Evolutionary conservation across 768 basidiomycete species (phyloP), one percentile per base, ranked within the genome.

Genomic region (Lactarius hatsudake): DNA sequence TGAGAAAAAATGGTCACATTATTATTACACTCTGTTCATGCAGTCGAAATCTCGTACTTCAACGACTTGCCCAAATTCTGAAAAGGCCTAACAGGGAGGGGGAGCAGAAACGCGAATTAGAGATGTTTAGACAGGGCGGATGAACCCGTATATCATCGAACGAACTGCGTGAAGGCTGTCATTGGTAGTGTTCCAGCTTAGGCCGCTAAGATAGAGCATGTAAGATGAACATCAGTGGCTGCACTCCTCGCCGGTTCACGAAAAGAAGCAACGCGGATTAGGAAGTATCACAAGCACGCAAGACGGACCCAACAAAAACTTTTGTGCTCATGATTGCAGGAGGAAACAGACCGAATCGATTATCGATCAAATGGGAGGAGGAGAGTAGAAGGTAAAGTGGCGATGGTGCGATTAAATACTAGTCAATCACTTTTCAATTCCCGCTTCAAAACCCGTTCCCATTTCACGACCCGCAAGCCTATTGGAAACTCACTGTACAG

Each of bases 111-210:
- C 82, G 74, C 79, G 77, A 76, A 71, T 72, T 36, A 59, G 38
- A 40, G 38, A 15, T 15, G 15, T 40, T 40, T 40, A 17, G 2
- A 40, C 67, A 18, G 20, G 9, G 62, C 59, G 62, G 66, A 34
- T 51, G 75, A 65, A 75, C 71, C 71, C 76, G 76, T 78, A 75
- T 80, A 77, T 79, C 79, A 77, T 79, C 79, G 84, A 73, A 91
- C 91, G 88, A 84, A 94, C 94, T 82, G 86, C 79, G 78, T 88
- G 88, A 73, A 97, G 85, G 67, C 85, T 86, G 55, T 96, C 94
- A 86, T 96, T 94, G 77, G 87, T 95, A 78, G 95, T 96, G 82
- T 89, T 90, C 92, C 92, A 93, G 85, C 90, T 92, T 83, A 93
- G 83, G 87, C 92, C 92, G 83, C 91, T 93, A 87, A 80, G 34